Evolutionary conservation across 2,329 filamentous ascomycete species (phyloP), one percentile per base, ranked within the genome.

Genomic region (Cladosporium halotolerans): DNA sequence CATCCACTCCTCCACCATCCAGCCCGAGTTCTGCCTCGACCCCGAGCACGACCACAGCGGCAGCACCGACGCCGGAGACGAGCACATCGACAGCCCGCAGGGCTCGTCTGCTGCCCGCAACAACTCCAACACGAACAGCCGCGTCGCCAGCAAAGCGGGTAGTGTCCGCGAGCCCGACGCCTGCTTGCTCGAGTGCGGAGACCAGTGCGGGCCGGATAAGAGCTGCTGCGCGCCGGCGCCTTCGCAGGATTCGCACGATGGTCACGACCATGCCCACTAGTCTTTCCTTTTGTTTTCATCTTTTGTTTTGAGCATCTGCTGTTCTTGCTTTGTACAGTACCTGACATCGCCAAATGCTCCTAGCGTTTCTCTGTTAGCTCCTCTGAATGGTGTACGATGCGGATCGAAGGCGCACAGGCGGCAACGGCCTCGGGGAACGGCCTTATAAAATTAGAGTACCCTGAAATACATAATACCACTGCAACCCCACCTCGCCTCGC

Each of bases 1-100:
- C 53, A 97, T 99, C 60, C 93, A 99, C 74, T 95, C 88, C 36
- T 92, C 90, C 34, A 99, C 93, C 10, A 97, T 99, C 62, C 93
- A 99, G 71, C 93, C 93, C 5, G 93, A 99, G 70, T 99, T 76
- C 65, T 73, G 73, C 60, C 67, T 76, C 19, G 68, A 77, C 53
- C 65, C 67, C 5, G 69, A 68, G 14, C 72, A 75, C 58, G 70
- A 72, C 55, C 73, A 76, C 57, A 64, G 69, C 3, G 65, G 63
- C 16, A 62, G 57, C 2, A 60, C 58, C 8, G 62, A 63, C 33
- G 63, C 62, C 23, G 54, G 62, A 7, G 61, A 62, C 13, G 61
- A 58, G 6, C 63, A 68, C 46, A 42, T 50, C 23, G 68, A 69
- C 45, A 58, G 41, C 43, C 60, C 41, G 32, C 44, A 57, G 13